Conservation (phyloP, 257 asterid species). For the Solanum chiquidenum region DNA sequence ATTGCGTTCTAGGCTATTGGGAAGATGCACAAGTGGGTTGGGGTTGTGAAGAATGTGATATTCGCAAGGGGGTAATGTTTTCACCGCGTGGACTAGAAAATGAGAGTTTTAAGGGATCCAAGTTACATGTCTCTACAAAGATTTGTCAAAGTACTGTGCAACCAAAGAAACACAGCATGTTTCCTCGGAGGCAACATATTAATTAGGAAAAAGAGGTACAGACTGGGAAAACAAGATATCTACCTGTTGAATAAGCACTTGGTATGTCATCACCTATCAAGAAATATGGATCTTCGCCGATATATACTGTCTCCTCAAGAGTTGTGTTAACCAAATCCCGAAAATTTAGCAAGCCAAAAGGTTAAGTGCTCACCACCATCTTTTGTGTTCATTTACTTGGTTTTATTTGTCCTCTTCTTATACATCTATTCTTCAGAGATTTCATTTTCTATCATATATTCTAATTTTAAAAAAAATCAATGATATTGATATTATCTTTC, state of each 20-base stretch:
- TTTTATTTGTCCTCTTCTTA: too few species aligned
- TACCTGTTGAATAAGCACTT: constrained; percentile 34
- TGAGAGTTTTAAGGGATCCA: not conserved
- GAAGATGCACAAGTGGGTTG: constrained; percentile 15
- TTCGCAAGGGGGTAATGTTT: not conserved
- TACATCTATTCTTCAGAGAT: too few species aligned
- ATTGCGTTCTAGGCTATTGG: constrained; percentile 27
- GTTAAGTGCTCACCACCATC: too few species aligned
- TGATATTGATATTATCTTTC: too few species aligned
- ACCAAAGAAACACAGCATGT: not conserved
- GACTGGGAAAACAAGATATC: constrained; percentile 34
- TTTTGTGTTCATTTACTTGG: not conserved
- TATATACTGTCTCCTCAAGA: too few species aligned
- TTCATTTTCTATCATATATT: too few species aligned
- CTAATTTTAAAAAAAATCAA: too few species aligned
- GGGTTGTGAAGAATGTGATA: constrained; percentile 40
- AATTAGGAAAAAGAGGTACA: constrained; percentile 28
- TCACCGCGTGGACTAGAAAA: constrained; percentile 1
- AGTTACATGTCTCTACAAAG: not conserved
- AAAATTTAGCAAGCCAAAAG: too few species aligned
- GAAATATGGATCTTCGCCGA: too few species aligned
- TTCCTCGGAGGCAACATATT: not conserved
- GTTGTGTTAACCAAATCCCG: too few species aligned
- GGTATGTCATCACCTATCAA: constrained; percentile 26
- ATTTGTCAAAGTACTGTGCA: not conserved